Conservation (phyloP, 2,329 filamentous ascomycete species). For the Aspergillus tamarii region DNA sequence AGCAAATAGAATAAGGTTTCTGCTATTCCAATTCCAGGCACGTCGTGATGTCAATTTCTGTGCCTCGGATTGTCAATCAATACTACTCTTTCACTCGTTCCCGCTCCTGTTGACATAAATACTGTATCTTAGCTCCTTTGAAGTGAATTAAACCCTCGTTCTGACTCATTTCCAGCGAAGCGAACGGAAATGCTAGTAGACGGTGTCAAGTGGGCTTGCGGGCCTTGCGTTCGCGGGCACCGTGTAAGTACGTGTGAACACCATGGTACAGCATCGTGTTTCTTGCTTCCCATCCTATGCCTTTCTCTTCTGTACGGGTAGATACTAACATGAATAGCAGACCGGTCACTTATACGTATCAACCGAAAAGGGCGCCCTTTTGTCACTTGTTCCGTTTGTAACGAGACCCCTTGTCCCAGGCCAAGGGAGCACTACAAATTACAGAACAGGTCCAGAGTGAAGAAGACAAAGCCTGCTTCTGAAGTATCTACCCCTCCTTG, state of each 20-base stretch:
- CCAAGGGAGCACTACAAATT: background rate
- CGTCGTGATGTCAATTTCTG: background rate
- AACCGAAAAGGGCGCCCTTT: background rate
- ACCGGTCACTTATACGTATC: background rate
- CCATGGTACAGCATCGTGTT: background rate
- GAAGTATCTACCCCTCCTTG: background rate
- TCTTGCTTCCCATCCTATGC: background rate
- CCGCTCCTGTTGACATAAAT: background rate
- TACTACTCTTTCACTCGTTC: background rate
- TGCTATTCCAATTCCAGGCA: background rate
- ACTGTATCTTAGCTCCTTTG: background rate
- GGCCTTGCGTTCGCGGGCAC: background rate
- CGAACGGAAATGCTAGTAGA: background rate
- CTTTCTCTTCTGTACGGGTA: background rate
- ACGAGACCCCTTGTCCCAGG: background rate
- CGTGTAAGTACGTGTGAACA: background rate
- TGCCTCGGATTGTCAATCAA: background rate
- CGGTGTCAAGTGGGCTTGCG: background rate
- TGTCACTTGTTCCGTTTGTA: background rate
- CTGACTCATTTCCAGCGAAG: accelerated
- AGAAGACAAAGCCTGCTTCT: background rate
- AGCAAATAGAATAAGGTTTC: background rate
- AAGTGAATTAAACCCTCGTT: background rate
- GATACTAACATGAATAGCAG: background rate
- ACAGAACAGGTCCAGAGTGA: background rate